Evolutionary conservation across 768 basidiomycete species (phyloP).

Genomic region (Auriscalpium microsporum): DNA sequence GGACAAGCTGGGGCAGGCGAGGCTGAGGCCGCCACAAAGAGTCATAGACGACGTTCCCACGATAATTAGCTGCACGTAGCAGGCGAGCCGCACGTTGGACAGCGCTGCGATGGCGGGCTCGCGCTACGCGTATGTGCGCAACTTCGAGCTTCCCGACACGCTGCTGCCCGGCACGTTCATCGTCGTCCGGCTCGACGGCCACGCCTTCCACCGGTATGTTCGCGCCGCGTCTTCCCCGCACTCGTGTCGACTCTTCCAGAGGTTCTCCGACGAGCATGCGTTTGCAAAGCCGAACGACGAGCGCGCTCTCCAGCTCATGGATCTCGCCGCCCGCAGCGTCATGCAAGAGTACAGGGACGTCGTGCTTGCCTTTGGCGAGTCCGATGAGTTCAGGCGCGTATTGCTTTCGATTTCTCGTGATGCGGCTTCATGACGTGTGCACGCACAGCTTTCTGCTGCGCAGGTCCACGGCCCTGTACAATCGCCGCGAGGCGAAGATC

Average conservation of each 20-base stretch:
- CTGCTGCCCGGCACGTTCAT: conserved; percentile 80
- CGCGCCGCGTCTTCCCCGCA: not conserved
- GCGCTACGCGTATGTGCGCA: conserved; percentile 85
- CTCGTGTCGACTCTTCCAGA: conserved; percentile 29
- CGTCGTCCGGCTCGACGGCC: conserved; percentile 84
- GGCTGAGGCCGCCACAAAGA: not conserved
- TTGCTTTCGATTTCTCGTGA: not conserved
- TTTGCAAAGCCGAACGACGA: conserved; percentile 91
- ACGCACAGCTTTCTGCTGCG: conserved; percentile 75
- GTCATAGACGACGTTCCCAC: conserved; percentile 4
- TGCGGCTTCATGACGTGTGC: not conserved
- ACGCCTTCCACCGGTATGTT: conserved; percentile 81
- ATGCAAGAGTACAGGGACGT: conserved; percentile 83
- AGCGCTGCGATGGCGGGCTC: conserved; percentile 73
- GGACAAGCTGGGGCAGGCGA: not conserved
- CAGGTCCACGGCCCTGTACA: conserved; percentile 68
- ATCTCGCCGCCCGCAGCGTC: conserved; percentile 71
- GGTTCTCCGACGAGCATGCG: conserved; percentile 70
- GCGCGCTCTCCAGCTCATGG: conserved; percentile 85
- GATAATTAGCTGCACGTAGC: not conserved
- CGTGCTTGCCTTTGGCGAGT: conserved; percentile 87
- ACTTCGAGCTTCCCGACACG: conserved; percentile 83
- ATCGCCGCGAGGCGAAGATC: conserved; percentile 82
- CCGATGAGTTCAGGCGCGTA: conserved; percentile 86
- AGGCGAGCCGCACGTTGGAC: not conserved